phyloP scores from a whole-genome alignment of 768 basidiomycete genomes.

The Mrakia blollopis region DNA sequence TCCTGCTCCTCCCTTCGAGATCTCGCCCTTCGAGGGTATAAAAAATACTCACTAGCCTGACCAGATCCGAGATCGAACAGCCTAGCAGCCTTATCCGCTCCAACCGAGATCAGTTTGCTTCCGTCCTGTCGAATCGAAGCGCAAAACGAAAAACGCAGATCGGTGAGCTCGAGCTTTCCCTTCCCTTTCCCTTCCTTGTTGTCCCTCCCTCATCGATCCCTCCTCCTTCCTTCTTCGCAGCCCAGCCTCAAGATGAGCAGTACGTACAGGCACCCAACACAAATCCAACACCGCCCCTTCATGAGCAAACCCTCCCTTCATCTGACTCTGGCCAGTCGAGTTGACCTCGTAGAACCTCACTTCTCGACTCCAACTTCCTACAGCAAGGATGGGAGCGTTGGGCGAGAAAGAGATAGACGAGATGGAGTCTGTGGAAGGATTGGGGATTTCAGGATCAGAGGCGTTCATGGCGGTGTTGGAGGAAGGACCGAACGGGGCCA shows the following conservation, averaged over 20 bases:
- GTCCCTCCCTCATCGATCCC: too few species aligned
- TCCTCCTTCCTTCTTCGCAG: background rate
- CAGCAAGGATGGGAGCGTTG: slow-evolving; percentile 81
- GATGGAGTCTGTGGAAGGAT: slow-evolving; percentile 80
- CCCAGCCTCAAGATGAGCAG: slow-evolving; percentile 11
- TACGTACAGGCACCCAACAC: slow-evolving; percentile 81
- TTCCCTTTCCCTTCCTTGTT: background rate
- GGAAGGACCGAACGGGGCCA: background rate
- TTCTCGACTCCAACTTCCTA: slow-evolving; percentile 90
- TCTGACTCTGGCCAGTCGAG: slow-evolving; percentile 64
- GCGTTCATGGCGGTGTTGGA: slow-evolving; percentile 30
- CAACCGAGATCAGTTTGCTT: slow-evolving; percentile 82
- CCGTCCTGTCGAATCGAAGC: slow-evolving; percentile 59
- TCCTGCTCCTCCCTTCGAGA: background rate
- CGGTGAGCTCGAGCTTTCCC: slow-evolving; percentile 5
- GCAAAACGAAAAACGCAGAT: background rate
- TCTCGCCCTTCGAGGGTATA: too few species aligned
- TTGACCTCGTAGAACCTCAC: slow-evolving; percentile 86
- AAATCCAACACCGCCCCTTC: slow-evolving; percentile 83
- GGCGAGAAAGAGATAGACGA: slow-evolving; percentile 79
- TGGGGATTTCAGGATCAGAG: slow-evolving; percentile 55
- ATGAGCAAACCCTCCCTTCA: slow-evolving; percentile 84
- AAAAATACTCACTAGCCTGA: slow-evolving; percentile 49
- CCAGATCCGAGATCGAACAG: slow-evolving; percentile 87
- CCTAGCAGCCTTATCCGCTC: slow-evolving; percentile 90